Evolutionary conservation across 352 stramenopile species (phyloP), one percentile per base, ranked within the genome.

Genomic region (Phytophthora meadii): DNA sequence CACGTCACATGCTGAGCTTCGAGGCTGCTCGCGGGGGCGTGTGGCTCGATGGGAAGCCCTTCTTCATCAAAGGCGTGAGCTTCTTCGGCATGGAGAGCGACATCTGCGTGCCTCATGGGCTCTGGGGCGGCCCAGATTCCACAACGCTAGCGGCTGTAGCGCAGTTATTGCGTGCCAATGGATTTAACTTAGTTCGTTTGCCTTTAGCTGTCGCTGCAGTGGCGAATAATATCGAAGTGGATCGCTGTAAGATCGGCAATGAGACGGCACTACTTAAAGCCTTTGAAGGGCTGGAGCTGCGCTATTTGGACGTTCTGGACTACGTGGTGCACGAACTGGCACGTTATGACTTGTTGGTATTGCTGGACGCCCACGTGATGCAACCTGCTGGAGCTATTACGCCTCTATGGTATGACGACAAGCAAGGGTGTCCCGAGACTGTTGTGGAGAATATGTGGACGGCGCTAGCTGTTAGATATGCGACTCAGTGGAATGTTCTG

Each of bases 51-150:
- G 56, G 53, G 15, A 14, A 41, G 24, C 67, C 24, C 11, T 88
- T 90, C 65, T 65, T 46, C 30, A 30, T 90, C 56, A 90, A 90
- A 34, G 81, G 81, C 36, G 76, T 61, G 34, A 90, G 70, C 50
- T 88, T 70, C 57, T 90, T 90, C 56, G 81, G 81, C 14, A 79
- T 90, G 75, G 81, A 90, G 58, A 84, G 59, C 12, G 72, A 87
- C 48, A 88, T 88, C 61, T 62, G 76, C 37, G 77, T 83, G 17
- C 77, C 77, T 1, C 81, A 90, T 40, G 81, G 81, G 22, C 68
- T 90, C 19, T 90, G 81, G 81, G 79, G 81, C 12, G 81, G 81
- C n/a, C 39, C 50, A 5, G 55, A 74, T 25, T 89, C 81, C 9
- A 89, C 79, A 17, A 84, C 78, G 11, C 34, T 89, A 11, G 65